A percentile compares a stretch with the other conserved stretches of the same genome.
Evolutionary conservation across 257 asterid genomes (phyloP).

Genomic region (Agastache rugosa): DNA sequence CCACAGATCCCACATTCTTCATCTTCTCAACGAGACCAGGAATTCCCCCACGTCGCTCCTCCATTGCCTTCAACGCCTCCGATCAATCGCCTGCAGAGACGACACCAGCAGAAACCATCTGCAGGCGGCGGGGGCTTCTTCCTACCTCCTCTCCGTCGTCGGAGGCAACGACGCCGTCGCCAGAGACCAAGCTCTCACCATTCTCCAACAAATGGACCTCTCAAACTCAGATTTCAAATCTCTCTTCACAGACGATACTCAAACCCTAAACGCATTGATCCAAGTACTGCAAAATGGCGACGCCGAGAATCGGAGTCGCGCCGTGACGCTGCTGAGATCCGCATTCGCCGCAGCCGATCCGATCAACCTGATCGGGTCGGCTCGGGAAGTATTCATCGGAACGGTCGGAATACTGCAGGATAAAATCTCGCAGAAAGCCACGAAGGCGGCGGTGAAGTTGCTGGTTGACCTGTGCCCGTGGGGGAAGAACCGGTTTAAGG

Average conservation of each 20-base stretch:
- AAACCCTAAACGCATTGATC: conserved; percentile 42
- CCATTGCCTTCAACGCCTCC: conserved; percentile 47
- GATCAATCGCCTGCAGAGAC: conserved; percentile 46
- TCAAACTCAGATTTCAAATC: conserved; percentile 48
- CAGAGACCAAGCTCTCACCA: conserved; percentile 48
- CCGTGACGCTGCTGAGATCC: conserved; percentile 44
- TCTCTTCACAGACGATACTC: conserved; percentile 30
- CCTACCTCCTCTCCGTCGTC: conserved; percentile 45
- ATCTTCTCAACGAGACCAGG: conserved; percentile 53
- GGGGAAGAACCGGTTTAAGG: conserved; percentile 73
- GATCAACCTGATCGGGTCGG: conserved; percentile 38
- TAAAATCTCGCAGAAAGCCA: conserved; percentile 45
- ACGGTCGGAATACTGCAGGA: conserved; percentile 43
- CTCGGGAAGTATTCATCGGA: conserved; percentile 38
- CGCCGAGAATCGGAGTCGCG: conserved; percentile 39
- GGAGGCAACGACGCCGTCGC: conserved; percentile 23
- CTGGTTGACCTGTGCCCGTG: conserved; percentile 62
- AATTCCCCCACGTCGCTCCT: conserved; percentile 35
- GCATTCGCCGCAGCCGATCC: conserved; percentile 56
- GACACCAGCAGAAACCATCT: conserved; percentile 40
- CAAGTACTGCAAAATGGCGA: conserved; percentile 42
- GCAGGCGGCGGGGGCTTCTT: conserved; percentile 51
- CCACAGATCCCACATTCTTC: conserved; percentile 48
- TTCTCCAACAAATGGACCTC: conserved; percentile 52
- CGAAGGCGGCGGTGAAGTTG: conserved; percentile 61